Evolutionary conservation across 495 filamentous ascomycete species (phyloP), one percentile per base, ranked within the genome.

Genomic region (Penicillium antarcticum): DNA sequence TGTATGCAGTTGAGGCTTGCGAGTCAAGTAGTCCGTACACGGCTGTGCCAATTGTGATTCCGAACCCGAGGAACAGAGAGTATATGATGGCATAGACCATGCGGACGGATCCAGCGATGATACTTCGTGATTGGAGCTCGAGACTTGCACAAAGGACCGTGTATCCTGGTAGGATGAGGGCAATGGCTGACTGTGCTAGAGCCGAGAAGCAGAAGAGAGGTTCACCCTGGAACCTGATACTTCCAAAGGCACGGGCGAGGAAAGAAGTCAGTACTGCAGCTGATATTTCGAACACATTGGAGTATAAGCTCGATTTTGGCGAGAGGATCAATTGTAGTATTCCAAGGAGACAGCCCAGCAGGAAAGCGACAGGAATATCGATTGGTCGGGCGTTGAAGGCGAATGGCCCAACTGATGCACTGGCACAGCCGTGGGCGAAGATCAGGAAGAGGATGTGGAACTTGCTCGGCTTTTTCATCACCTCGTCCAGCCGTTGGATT

Each of bases 11-110:
- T 2, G 87, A 84, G 12, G 92, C 92, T 24, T 88, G 73, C 3
- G 73, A 34, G 67, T 95, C 89, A 47, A 96, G 76, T 17, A 91
- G 75, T 16, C 92, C 94, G 59, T 95, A 96, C 7, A 97, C 76
- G 2, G 88, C 87, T 0, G 92, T 92, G 21, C 92, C 92, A 32
- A 97, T 89, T 5, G 94, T 97, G 58, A 97, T 96, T 6, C 92
- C 94, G 59, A 92, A 97, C n/a, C 92, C 92, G 7, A 97, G 85
- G 68, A 97, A 95, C 2, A 97, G 77, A 1, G 92, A 92, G 68
- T 97, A 97, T 26, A 97, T 92, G 47, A 97, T 87, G 7, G 92
- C 90, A 56, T 97, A 96, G 5, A 97, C 89, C 87, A 97, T 92
- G 40, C 92, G 88, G 10, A 96, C 88, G 5, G 89, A 92, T 2